Evolutionary conservation across 129 eudicot species (phyloP).

Genomic region (Flaveria robusta): DNA sequence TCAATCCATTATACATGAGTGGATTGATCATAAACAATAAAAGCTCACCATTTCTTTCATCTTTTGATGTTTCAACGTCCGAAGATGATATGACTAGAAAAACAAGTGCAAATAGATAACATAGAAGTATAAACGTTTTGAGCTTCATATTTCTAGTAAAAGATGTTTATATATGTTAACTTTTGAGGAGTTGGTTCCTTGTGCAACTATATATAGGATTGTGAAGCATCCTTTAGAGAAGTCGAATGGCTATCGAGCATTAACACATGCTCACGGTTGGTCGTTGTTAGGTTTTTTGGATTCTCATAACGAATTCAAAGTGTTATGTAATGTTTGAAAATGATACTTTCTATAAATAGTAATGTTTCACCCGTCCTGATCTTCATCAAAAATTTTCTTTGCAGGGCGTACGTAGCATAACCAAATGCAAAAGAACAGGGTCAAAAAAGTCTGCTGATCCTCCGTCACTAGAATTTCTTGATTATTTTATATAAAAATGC

Average conservation of each 20-base stretch:
- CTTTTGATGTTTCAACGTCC: neutral
- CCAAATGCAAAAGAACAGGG: neutral
- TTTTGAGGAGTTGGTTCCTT: neutral
- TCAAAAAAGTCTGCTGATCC: too few species aligned
- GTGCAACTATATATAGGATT: neutral
- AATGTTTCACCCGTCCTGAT: neutral
- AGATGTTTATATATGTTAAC: neutral
- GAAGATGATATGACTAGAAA: neutral
- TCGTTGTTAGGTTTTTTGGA: slow-evolving; percentile 23
- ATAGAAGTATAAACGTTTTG: neutral
- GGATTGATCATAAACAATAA: neutral
- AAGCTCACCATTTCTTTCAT: neutral
- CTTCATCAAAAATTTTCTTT: neutral
- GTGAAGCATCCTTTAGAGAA: neutral
- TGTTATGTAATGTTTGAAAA: slow-evolving; percentile 22
- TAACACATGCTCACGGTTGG: neutral
- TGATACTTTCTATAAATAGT: slow-evolving; percentile 15
- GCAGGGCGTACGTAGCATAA: neutral
- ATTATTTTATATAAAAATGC: too few species aligned
- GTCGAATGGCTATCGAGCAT: neutral
- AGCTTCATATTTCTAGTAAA: neutral
- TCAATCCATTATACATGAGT: too few species aligned
- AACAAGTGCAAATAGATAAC: neutral
- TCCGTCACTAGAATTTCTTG: too few species aligned
- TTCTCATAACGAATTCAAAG: slow-evolving; percentile 22